Evolutionary conservation across 495 filamentous ascomycete species (phyloP).

Genomic region (Geoglossum glabrum): DNA sequence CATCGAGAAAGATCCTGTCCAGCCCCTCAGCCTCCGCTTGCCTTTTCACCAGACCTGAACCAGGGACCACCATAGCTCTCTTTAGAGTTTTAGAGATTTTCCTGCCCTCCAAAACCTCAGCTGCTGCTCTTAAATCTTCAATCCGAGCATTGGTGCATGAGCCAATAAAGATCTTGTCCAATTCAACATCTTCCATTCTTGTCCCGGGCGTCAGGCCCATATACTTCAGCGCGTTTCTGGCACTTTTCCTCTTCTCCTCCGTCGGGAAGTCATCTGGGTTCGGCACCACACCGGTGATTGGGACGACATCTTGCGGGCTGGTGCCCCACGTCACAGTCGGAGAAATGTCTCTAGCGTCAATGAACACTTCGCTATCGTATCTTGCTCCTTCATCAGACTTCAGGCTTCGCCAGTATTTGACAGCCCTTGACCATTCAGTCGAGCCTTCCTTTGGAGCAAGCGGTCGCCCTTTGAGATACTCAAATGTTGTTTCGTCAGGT

Average conservation of each 20-base stretch:
- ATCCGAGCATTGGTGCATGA: constrained; percentile 96
- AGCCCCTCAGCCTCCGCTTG: constrained; percentile 84
- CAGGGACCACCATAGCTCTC: constrained; percentile 88
- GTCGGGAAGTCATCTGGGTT: constrained; percentile 70
- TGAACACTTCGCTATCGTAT: constrained; percentile 70
- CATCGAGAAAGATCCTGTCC: constrained; percentile 75
- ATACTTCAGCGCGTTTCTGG: constrained; percentile 71
- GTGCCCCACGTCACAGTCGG: constrained; percentile 96
- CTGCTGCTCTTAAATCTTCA: constrained; percentile 82
- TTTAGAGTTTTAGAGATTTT: constrained; percentile 76
- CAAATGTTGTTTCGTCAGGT: constrained; percentile 81
- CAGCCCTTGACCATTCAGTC: constrained; percentile 75
- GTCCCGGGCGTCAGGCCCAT: constrained; percentile 82
- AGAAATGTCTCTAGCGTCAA: constrained; percentile 78
- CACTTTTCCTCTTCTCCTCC: constrained; percentile 54
- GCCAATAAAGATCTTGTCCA: constrained; percentile 97
- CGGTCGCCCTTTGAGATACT: constrained; percentile 80
- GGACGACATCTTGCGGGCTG: constrained; percentile 83
- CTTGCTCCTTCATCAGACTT: constrained; percentile 67
- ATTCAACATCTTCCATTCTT: constrained; percentile 66
- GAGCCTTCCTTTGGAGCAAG: constrained; percentile 68
- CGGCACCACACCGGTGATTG: constrained; percentile 78
- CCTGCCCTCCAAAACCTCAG: constrained; percentile 64
- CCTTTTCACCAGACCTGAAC: constrained; percentile 83
- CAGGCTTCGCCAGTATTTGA: constrained; percentile 74